Base-by-base conservation (phyloP, 192 early-diverging fungal genomes). In the Coemansia sp. region DNA sequence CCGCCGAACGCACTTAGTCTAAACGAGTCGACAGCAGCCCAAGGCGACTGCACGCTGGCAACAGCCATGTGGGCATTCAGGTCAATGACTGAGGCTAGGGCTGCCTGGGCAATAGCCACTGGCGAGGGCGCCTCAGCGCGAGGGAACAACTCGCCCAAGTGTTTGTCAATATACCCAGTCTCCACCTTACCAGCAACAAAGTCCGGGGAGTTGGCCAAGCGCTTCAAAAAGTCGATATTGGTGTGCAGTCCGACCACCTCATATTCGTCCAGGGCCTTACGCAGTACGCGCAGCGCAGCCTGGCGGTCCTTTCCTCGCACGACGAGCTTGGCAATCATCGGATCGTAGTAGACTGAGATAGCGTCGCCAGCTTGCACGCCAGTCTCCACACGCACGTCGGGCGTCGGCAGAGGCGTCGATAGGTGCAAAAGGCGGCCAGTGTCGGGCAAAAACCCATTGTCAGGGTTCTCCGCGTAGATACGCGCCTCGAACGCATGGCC, bases 401-500 rank as follows among this genome's bases (percentile, higher is more conserved):
- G n/a, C 9, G 41, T 91, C 87, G 34, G 47, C 66, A 12, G n/a
- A 29, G 3, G 96, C 93, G 76, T 98, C 94, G 47, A 89, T 88
- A 84, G 96, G 80, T 89, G 89, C 34, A 85, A 82, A 57, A 98
- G 87, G 38, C 90, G 88, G 49, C 96, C 96, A 66, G 96, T 95
- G 54, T 93, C 96, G 5, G 96, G 95, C 42, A 98, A 81, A 85
- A 94, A 97, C 77, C 57, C 57, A 5, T 91, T 94, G 54, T 92
- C 92, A 8, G 96, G 95, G 76, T 98, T 94, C 77, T 98, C 96
- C n/a, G 96, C 96, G 75, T 98, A 98, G 20, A 98, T 93, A 65
- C 96, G 92, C n/a, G 96, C 93, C 86, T 98, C 96, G 68, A 96
- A 89, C 10, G 96, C 93, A 94, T 95, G 96, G 54, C 92, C 86